Percentiles rank a stretch among this genome's conserved stretches.
Evolutionary conservation across 2,329 filamentous ascomycete genomes (phyloP).

Genomic region (Talaromyces sp.): DNA sequence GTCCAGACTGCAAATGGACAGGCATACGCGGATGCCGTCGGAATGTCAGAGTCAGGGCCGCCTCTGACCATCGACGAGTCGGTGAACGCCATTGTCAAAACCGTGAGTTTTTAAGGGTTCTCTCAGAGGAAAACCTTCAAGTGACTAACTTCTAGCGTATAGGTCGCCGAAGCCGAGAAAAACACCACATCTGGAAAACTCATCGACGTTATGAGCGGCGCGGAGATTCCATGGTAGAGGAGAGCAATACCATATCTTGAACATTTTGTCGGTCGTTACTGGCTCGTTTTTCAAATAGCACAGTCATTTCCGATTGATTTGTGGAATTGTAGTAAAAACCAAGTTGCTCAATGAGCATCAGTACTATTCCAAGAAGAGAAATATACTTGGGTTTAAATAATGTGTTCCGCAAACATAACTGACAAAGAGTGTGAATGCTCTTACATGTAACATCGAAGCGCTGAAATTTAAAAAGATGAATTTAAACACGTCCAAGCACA

Average conservation of each 20-base stretch:
- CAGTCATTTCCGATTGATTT: not conserved
- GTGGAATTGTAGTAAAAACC: not conserved
- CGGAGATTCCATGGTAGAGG: conserved; percentile 6
- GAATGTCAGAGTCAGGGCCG: conserved; percentile 1
- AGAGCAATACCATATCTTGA: not conserved
- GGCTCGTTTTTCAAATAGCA: not conserved
- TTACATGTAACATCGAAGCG: not conserved
- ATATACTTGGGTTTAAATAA: not conserved
- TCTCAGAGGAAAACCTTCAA: not conserved
- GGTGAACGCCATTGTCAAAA: not conserved
- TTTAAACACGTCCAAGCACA: not conserved
- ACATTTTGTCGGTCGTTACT: not conserved
- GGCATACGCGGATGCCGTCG: conserved; percentile 8
- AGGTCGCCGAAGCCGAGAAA: conserved; percentile 3
- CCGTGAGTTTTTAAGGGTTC: not conserved
- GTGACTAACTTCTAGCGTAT: not conserved
- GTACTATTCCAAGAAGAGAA: not conserved
- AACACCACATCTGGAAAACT: conserved; percentile 7
- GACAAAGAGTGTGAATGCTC: no score
- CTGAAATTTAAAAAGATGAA: not conserved
- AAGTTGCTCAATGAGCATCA: not conserved
- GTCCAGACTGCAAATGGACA: conserved; percentile 9
- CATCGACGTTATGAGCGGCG: conserved; percentile 3
- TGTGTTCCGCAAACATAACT: no score
- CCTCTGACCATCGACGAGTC: conserved; percentile 4